Base-by-base conservation (phyloP, 2,329 filamentous ascomycete species). In the Hyphodiscus sp. region DNA sequence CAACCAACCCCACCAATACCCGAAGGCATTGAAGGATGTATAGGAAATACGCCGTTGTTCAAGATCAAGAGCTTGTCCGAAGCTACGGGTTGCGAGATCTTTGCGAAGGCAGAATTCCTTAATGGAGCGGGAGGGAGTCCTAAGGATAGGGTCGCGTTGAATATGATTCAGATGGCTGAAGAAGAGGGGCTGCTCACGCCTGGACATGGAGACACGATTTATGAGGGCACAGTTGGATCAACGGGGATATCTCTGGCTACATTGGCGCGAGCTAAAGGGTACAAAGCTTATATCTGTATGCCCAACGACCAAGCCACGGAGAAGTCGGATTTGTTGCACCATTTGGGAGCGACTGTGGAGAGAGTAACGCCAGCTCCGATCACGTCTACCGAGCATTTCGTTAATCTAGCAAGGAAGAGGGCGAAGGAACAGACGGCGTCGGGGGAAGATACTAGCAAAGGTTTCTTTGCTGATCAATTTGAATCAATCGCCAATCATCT, bases 381-480 rank as follows among this genome's bases (percentile, higher is more conserved):
- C 60, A 87, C 95, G n/a, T 91, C 91, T 63, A 87, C 87, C 16
- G 82, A 85, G 51, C 95, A 99, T 71, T 99, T 95, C 68, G 94
- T 99, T 67, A 97, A 99, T 73, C 80, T 91, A 4, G 94, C 94
- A 8, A 81, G 89, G 23, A 78, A 80, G 20, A 82, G 90, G 49
- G 92, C 94, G 0, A 70, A 71, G 49, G 84, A 90, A 61, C 91
- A 97, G 68, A 88, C 86, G 0, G 72, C 69, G 0, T 73, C 76
- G 9, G 67, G 74, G 1, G 65, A 70, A 13, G 81, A 82, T 62
- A 77, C 75, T 38, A 92, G 90, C 59, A 77, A 81, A 49, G 94
- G 94, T 20, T 91, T 95, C 72, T 99, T 97, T 68, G 91, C 92
- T 0, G 89, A 99, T 69, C 94, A 99, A 68, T 99, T 99, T 67